phyloP scores from a whole-genome alignment of 2,329 filamentous ascomycete genomes.

The Colletotrichum liriopes region DNA sequence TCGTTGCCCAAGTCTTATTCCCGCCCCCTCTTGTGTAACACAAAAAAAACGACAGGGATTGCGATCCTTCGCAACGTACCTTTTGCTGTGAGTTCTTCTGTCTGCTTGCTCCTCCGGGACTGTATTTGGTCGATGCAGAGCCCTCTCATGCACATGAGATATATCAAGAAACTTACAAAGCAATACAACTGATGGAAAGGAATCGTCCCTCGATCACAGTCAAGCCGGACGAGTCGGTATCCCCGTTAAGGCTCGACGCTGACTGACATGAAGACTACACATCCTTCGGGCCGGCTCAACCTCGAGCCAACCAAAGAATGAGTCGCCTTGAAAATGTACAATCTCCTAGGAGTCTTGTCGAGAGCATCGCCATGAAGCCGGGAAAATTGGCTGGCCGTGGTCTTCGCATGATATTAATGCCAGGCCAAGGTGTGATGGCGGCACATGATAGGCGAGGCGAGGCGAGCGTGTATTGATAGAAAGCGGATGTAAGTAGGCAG shows the following conservation, averaged over 20 bases:
- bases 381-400: no score
- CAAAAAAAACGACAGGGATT: not conserved
- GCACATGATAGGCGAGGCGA: not conserved
- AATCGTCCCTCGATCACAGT: not conserved
- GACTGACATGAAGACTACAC: not conserved
- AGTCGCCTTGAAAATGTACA: no score
- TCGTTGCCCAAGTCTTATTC: not conserved
- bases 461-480: not conserved
- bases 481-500: constrained; percentile 4
- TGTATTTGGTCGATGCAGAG: not conserved
- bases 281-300: not conserved
- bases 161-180: constrained; percentile 23
- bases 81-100: not conserved
- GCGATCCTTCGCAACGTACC: not conserved
- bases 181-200: not conserved
- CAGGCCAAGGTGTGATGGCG: not conserved
- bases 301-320: no score
- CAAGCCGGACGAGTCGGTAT: not conserved
- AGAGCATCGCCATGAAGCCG: no score
- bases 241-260: not conserved
- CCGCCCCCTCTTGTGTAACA: constrained; percentile 20
- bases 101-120: not conserved
- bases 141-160: not conserved
- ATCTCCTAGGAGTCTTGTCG: no score
- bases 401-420: not conserved